Percentiles rank a stretch among this genome's conserved stretches.
Evolutionary conservation across 169 alveolate genomes (phyloP).

Genomic region (Theileria sp.): DNA sequence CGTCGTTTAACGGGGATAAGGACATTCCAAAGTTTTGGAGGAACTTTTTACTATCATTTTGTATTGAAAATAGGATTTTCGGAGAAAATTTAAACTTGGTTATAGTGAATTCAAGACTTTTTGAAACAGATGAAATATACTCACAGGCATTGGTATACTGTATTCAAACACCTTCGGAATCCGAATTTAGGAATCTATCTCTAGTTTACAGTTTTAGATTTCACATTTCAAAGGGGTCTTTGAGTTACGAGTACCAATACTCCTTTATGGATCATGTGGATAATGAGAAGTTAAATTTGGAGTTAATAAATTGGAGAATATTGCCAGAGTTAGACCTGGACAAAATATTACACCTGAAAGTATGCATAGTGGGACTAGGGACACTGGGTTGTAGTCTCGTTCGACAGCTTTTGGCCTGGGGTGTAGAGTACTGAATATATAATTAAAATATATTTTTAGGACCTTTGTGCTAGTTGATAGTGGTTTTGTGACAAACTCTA

Average conservation of each 20-base stretch:
- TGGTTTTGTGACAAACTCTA: conserved; percentile 62
- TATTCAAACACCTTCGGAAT: conserved; percentile 4
- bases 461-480: conserved; percentile 62
- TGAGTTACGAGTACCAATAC: conserved; percentile 17
- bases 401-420: conserved; percentile 74
- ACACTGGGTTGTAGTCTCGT: conserved; percentile 74
- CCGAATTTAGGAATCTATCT: not conserved
- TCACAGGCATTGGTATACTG: conserved; percentile 1
- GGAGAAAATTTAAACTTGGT: conserved; percentile 8
- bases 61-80: not conserved
- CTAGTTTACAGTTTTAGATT: conserved; percentile 1
- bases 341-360: conserved; percentile 44
- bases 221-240: not conserved
- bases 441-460: not conserved
- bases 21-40: conserved; percentile 5
- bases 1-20: conserved; percentile 13
- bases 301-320: conserved; percentile 72
- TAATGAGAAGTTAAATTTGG: conserved; percentile 62
- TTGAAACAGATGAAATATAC: not conserved
- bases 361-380: conserved; percentile 73
- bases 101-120: not conserved
- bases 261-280: conserved; percentile 47
- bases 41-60: conserved; percentile 8
- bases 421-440: conserved; percentile 35
- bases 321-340: conserved; percentile 62